These are phyloP conservation scores for Camillea tinctor DNA, from an alignment of 2,329 filamentous ascomycete genomes.

Conservation along the genomic window DNA sequence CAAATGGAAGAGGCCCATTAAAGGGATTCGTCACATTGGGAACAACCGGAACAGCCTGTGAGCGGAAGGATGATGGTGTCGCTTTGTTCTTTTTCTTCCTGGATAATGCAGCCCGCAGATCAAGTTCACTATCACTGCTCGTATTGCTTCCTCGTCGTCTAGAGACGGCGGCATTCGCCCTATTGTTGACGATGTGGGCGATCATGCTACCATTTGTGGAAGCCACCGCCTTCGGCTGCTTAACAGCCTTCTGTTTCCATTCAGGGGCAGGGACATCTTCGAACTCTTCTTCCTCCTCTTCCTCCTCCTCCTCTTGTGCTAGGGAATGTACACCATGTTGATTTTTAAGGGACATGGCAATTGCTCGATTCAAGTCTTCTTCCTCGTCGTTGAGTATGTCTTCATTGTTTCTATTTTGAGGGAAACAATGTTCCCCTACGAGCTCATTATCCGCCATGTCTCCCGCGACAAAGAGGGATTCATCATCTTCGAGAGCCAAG, in stretches of 20 bases:
- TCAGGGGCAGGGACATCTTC: conserved; percentile 52
- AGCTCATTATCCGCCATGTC: conserved; percentile 17
- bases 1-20: conserved; percentile 84
- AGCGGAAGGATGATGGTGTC: conserved; percentile 32
- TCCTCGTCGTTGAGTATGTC: conserved; percentile 43
- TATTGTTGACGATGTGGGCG: conserved; percentile 71
- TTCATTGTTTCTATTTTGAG: conserved; percentile 17
- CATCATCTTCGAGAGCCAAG: conserved; percentile 42
- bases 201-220: conserved; percentile 60
- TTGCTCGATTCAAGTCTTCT: conserved; percentile 74
- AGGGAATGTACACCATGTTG: conserved; percentile 44
- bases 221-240: conserved; percentile 50
- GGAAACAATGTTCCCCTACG: conserved; percentile 20
- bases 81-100: conserved; percentile 60
- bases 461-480: conserved; percentile 56
- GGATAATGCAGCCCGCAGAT: conserved; percentile 73
- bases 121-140: conserved; percentile 74
- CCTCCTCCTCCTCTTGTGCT: conserved; percentile 33
- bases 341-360: conserved; percentile 79
- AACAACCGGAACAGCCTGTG: conserved; percentile 32
- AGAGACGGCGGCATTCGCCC: conserved; percentile 61
- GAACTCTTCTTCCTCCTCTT: conserved; percentile 40
- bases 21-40: conserved; percentile 63
- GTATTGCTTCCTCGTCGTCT: conserved; percentile 48
- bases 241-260: conserved; percentile 57